A percentile compares a stretch with the other conserved stretches of the same genome.
Conservation (phyloP, 768 basidiomycete genomes). For the Mrakia frigida region DNA sequence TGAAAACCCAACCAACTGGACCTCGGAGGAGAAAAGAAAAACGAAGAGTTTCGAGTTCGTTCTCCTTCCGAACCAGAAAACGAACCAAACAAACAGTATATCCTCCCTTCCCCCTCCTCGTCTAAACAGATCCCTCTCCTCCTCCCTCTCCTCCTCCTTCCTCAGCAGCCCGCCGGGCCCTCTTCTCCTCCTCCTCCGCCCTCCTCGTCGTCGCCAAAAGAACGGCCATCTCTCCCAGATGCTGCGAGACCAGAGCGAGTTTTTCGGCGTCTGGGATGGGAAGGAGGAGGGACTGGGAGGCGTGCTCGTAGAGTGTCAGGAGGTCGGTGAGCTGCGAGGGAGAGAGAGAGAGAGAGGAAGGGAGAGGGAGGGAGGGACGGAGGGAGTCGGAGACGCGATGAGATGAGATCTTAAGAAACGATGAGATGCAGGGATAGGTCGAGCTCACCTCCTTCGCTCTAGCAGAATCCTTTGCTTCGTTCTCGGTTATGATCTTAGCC, state of each 20-base stretch:
- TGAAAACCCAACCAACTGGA: too few relatives aligned
- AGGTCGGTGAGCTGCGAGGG: neutral
- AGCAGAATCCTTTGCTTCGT: too few relatives aligned
- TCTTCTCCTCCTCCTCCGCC: neutral
- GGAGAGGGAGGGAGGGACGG: neutral
- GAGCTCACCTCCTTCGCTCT: too few relatives aligned
- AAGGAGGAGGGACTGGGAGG: neutral
- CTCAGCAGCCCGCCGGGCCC: neutral
- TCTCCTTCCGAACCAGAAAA: too few relatives aligned
- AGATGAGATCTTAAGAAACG: too few relatives aligned
- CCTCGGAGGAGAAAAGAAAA: too few relatives aligned
- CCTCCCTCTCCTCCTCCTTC: neutral
- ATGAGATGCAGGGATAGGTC: too few relatives aligned
- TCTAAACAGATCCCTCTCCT: neutral
- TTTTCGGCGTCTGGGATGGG: neutral
- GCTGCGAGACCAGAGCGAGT: neutral
- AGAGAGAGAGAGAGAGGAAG: neutral
- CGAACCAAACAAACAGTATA: too few relatives aligned
- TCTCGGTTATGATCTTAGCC: too few relatives aligned
- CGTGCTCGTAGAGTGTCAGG: neutral
- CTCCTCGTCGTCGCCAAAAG: neutral
- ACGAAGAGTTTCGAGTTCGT: too few relatives aligned
- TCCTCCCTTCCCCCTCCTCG: neutral
- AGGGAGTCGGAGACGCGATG: too few relatives aligned
- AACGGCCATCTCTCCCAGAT: neutral